These are phyloP conservation scores for Pholiota microspora DNA, from an alignment of 768 basidiomycete genomes.

Conservation along the genomic window DNA sequence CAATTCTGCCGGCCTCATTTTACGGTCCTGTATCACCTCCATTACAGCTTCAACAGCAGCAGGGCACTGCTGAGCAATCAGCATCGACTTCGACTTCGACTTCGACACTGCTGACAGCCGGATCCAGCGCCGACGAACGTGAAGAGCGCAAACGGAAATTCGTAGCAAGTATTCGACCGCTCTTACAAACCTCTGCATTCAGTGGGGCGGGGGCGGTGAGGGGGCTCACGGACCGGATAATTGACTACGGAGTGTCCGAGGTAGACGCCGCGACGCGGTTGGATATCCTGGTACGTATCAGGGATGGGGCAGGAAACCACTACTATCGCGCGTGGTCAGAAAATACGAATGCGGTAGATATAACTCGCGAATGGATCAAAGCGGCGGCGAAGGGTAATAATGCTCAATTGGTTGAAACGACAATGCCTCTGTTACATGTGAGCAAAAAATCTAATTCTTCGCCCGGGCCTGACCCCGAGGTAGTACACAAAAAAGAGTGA, in stretches of 20 bases:
- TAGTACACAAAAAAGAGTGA: conserved; percentile 1
- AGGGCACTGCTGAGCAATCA: background rate
- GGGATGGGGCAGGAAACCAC: conserved; percentile 82
- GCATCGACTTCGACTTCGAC: no score
- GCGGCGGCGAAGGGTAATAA: conserved; percentile 57
- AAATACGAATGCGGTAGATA: conserved; percentile 70
- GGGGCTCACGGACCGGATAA: conserved; percentile 56
- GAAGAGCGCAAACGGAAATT: conserved; percentile 60
- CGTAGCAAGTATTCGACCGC: conserved; percentile 47
- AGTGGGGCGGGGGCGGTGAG: conserved; percentile 68
- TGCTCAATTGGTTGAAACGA: conserved; percentile 65
- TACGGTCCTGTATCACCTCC: conserved; percentile 24
- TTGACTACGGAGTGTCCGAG: conserved; percentile 58
- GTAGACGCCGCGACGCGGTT: conserved; percentile 64
- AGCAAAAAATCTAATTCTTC: conserved; percentile 31
- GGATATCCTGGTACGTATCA: conserved; percentile 77
- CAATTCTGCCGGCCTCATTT: conserved; percentile 35
- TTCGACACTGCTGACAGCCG: conserved; percentile 13
- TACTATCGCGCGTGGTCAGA: conserved; percentile 88
- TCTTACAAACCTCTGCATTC: conserved; percentile 58
- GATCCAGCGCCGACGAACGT: conserved; percentile 34
- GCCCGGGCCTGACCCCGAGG: background rate
- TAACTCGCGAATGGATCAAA: conserved; percentile 82
- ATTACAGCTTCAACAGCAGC: conserved; percentile 7
- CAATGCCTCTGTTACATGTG: conserved; percentile 87